Conservation (phyloP, 164 flowering plant species). For the grape (Vitis vinifera) region DNA sequence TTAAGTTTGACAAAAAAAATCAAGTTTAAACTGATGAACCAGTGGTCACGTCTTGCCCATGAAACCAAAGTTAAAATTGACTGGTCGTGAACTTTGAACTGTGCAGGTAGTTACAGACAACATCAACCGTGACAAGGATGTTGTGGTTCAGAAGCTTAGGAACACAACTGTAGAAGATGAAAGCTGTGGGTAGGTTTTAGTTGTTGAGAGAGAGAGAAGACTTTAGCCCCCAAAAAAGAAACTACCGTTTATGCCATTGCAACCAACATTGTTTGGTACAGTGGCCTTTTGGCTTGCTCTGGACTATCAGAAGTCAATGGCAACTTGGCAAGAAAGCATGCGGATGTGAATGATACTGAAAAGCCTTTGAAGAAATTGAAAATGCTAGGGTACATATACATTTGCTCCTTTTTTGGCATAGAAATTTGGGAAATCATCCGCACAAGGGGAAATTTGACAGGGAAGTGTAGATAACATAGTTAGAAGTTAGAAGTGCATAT, state of each 20-base stretch:
- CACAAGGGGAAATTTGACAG: too few species aligned
- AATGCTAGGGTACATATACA: neutral
- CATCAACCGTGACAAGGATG: conserved; percentile 11
- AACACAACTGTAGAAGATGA: conserved; percentile 4
- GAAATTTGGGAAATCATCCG: too few species aligned
- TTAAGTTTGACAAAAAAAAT: too few species aligned
- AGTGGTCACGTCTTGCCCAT: too few species aligned
- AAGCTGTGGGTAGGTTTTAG: conserved; percentile 16
- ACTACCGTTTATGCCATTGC: conserved; percentile 1
- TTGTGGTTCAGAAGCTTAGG: conserved; percentile 13
- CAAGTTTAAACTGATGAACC: too few species aligned
- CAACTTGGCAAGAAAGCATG: neutral
- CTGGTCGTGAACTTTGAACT: neutral
- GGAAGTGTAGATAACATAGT: too few species aligned
- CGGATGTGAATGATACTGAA: conserved; percentile 1
- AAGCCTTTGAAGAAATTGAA: conserved; percentile 10
- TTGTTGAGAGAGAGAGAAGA: conserved; percentile 7
- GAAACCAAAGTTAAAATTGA: neutral
- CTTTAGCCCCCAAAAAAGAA: conserved; percentile 1
- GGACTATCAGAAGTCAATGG: too few species aligned
- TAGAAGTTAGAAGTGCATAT: too few species aligned
- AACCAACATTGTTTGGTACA: conserved; percentile 11
- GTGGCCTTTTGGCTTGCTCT: neutral
- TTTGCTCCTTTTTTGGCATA: too few species aligned
- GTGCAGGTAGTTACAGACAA: conserved; percentile 7